Base-by-base conservation (phyloP, 1,139 yeast genomes). In the Scheffersomyces lignicola region DNA sequence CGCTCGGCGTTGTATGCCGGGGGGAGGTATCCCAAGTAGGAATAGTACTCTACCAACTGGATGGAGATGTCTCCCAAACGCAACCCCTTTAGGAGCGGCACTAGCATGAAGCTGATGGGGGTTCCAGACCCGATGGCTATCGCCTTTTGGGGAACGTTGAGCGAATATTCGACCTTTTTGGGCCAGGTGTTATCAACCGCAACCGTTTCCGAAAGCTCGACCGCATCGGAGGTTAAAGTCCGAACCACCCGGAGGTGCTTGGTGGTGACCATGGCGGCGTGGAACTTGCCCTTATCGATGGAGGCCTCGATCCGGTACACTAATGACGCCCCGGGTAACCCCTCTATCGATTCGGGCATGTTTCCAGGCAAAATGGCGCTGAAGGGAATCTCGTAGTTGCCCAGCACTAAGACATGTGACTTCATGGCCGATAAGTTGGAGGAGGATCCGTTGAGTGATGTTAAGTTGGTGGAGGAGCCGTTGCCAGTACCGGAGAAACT, bases 141-240 rank as follows among this genome's bases (percentile, higher is more conserved):
- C 0, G 97, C 96, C 53, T 86, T 83, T 11, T 90, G 73, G 0
- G 97, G 97, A 7, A 87, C 81, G 40, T 86, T 84, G 37, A 92
- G 77, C 2, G 92, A 78, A 58, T 92, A 92, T 51, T 94, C 97
- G 31, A 92, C 87, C 57, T 92, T 92, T 32, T 78, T 69, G 3
- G 98, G 97, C 99, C 99, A 94, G 0, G 92, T 83, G 56, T 92
- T 92, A 53, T 89, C 96, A 15, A 92, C 95, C 0, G 96, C 89
- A 46, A 89, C 86, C 0, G 97, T 88, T 60, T 92, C 97, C 0
- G 94, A 75, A 29, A 90, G 67, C 52, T 94, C 98, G 2, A 87
- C 76, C 0, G 95, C 78, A 58, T 90, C 97, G 1, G 95, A 77
- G 0, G 96, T 82, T 39, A 90, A 62, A 0, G 98, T 92, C 46